Evolutionary conservation across 768 basidiomycete genomes (phyloP), one percentile per base, ranked within the genome.

Genomic region (Pleurotus eryngii): DNA sequence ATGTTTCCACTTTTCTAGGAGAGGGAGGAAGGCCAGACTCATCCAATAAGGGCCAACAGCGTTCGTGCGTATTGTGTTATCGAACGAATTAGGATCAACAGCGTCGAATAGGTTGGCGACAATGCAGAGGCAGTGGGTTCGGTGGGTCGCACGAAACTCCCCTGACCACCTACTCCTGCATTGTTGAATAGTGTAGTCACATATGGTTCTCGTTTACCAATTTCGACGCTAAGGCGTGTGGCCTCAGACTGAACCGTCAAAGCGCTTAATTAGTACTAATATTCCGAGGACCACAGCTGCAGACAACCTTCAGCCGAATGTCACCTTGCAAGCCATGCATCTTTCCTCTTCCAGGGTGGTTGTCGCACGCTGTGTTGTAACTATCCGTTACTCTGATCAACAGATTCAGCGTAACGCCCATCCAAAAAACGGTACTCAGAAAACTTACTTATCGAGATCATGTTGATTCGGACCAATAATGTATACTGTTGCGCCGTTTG

Each of bases 11-110:
- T 74, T 76, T 60, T 79, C 78, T 4, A 82, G 69, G 0, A 84
- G 68, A 5, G 80, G 81, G 3, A 84, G 69, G 68, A 81, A 81
- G n/a, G 81, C 81, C 60, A 82, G 79, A 0, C 81, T 76, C 17
- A 81, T 69, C 78, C 81, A 84, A 65, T 81, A 81, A 4, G 81
- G 77, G 0, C 75, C 78, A 8, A 76, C 69, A 0, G 76, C 72
- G 59, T 79, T 79, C 15, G 76, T 74, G 56, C 67, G 66, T 26
- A 74, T 46, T 14, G 61, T 62, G 46, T 74, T 67, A 57, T 70
- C 63, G 57, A 80, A 80, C 14, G 68, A 62, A 3, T 74, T 70
- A 38, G 75, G 67, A 4, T 71, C 51, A 39, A 79, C 63, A 2
- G 65, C 60, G 48, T 77, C 75, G 61, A 76, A 77, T 61, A 73